Evolutionary conservation across 345 rosid species (phyloP).

Genomic region (Eucalyptus camaldulensis): DNA sequence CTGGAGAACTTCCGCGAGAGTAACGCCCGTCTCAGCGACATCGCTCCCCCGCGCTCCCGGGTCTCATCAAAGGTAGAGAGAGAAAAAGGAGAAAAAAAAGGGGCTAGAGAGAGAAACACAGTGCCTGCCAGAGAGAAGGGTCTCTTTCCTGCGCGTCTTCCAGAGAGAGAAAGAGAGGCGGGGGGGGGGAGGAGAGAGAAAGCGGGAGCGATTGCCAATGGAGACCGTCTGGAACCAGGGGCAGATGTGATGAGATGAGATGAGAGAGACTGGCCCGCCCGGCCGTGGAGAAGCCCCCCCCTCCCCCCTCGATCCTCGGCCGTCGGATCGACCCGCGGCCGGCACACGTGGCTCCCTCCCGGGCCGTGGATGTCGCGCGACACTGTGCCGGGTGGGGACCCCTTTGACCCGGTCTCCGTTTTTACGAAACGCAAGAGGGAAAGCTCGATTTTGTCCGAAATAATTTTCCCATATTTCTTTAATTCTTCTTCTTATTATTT

Average conservation of each 20-base stretch:
- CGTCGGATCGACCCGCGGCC: background rate
- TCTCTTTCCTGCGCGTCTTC: background rate
- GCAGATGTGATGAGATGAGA: background rate
- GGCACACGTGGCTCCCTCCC: background rate
- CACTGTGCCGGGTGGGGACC: background rate
- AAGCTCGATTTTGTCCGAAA: background rate
- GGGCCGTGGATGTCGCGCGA: background rate
- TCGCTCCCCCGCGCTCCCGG: background rate
- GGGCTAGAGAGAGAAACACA: background rate
- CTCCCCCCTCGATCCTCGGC: background rate
- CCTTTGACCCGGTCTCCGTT: background rate
- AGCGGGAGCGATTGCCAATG: background rate
- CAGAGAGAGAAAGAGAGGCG: background rate
- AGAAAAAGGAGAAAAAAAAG: background rate
- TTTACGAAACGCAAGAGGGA: too few species aligned
- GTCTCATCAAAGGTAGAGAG: background rate
- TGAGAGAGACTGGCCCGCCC: background rate
- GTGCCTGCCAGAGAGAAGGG: background rate
- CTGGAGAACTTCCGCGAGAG: slow-evolving; percentile 51
- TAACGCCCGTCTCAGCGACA: slow-evolving; percentile 50
- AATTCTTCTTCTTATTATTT: background rate
- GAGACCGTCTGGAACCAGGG: background rate
- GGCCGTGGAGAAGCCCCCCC: background rate
- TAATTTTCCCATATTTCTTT: background rate
- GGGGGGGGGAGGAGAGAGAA: background rate